Evolutionary conservation across 2,329 filamentous ascomycete genomes (phyloP).

Genomic region (Exophiala mesophila): DNA sequence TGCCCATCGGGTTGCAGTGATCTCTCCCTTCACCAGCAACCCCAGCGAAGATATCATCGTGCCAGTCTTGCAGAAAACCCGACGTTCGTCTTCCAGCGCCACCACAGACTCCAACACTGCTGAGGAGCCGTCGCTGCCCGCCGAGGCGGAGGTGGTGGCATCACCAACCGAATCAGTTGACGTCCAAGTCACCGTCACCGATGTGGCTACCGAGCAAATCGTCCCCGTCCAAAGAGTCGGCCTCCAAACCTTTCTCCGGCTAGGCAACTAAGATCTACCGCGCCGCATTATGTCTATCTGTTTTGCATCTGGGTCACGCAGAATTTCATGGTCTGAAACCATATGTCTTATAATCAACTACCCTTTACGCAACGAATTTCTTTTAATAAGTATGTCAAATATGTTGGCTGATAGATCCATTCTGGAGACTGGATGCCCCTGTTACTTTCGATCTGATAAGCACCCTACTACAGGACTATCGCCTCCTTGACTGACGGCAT

Average conservation of each 20-base stretch:
- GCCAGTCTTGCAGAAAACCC: constrained; percentile 21
- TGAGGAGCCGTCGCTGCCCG: constrained; percentile 16
- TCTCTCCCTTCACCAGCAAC: constrained; percentile 6
- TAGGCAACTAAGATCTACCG: constrained; percentile 17
- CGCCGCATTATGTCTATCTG: background rate
- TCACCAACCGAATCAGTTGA: constrained; percentile 15
- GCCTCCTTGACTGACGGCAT: too few relatives aligned
- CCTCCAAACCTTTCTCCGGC: constrained; percentile 13
- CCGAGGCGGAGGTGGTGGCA: constrained; percentile 7
- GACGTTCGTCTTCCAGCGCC: constrained; percentile 23
- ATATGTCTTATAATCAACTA: too few relatives aligned
- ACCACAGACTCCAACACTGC: constrained; percentile 20
- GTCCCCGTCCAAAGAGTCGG: background rate
- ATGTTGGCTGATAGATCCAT: too few relatives aligned
- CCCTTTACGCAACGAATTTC: too few relatives aligned
- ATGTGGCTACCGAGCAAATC: constrained; percentile 2
- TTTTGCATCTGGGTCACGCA: background rate
- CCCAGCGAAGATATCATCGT: constrained; percentile 16
- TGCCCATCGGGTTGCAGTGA: constrained; percentile 16
- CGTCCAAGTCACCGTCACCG: constrained; percentile 5
- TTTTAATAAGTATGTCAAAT: too few relatives aligned
- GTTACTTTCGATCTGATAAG: too few relatives aligned
- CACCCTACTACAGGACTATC: too few relatives aligned
- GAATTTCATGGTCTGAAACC: background rate
- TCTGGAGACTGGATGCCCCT: too few relatives aligned